Percentiles rank a stretch among this genome's conserved stretches.
Evolutionary conservation across 164 flowering plant genomes (phyloP).

Genomic region (Berberis vulgaris): DNA sequence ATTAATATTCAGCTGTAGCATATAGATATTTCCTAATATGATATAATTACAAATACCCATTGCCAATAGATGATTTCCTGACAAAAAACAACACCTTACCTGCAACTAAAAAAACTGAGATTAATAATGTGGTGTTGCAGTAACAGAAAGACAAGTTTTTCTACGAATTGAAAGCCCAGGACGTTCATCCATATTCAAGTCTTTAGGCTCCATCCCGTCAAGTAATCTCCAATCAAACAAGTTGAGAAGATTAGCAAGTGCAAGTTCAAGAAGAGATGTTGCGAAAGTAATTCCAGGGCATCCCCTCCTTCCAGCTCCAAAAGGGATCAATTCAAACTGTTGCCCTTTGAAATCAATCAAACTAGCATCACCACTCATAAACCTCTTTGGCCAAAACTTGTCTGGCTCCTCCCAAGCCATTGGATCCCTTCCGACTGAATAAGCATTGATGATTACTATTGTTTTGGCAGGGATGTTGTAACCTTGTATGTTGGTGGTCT

Average conservation of each 20-base stretch:
- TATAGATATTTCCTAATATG: too few species aligned
- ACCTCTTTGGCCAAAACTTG: neutral
- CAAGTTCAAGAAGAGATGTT: too few species aligned
- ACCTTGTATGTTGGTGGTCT: neutral
- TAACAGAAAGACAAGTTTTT: neutral
- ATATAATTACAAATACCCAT: too few species aligned
- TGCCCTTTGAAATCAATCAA: neutral
- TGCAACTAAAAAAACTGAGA: too few species aligned
- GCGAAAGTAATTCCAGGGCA: too few species aligned
- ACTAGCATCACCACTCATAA: neutral
- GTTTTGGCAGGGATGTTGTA: neutral
- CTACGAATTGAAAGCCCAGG: neutral
- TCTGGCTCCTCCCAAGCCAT: neutral
- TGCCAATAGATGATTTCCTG: too few species aligned
- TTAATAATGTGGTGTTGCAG: neutral
- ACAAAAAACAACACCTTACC: too few species aligned
- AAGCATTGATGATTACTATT: neutral
- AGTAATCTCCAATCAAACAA: neutral
- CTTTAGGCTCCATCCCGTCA: neutral
- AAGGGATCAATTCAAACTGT: neutral
- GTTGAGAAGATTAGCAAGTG: too few species aligned
- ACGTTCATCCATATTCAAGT: neutral
- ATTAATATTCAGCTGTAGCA: too few species aligned
- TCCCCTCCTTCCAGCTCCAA: neutral
- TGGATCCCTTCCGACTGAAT: neutral